These are phyloP conservation scores for Fusarium heterosporum DNA, from an alignment of 2,329 filamentous ascomycete genomes.

Conservation along the genomic window DNA sequence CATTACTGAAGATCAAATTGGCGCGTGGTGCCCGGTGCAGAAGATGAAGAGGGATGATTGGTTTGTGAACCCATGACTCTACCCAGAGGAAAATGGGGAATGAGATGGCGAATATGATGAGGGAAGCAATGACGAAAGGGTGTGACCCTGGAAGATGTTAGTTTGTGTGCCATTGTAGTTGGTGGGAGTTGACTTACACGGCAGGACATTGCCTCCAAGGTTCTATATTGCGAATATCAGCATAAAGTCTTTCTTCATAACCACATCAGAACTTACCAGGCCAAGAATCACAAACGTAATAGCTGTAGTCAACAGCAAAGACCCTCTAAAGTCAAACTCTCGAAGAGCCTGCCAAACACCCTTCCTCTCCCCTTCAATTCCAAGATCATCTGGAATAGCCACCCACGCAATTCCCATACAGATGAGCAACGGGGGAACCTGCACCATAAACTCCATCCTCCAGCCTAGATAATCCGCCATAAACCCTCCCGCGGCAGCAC, in stretches of 20 bases:
- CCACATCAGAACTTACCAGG: constrained; percentile 57
- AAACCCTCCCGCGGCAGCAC: constrained; percentile 76
- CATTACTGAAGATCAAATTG: constrained; percentile 69
- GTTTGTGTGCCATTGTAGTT: background rate
- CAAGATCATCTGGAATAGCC: constrained; percentile 65
- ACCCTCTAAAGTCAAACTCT: constrained; percentile 69
- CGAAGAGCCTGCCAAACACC: constrained; percentile 62
- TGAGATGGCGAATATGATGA: constrained; percentile 60
- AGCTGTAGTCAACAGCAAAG: constrained; percentile 62
- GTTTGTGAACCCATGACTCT: constrained; percentile 62
- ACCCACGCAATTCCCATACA: constrained; percentile 59
- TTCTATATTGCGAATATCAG: constrained; percentile 54
- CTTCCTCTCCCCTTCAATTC: constrained; percentile 59
- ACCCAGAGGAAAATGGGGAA: constrained; percentile 65
- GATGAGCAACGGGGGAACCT: constrained; percentile 64
- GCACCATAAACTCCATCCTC: constrained; percentile 77
- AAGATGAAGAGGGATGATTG: constrained; percentile 70
- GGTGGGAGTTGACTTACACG: constrained; percentile 57
- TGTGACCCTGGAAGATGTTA: constrained; percentile 62
- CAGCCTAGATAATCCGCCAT: constrained; percentile 78
- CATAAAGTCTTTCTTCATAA: background rate
- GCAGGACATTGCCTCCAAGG: constrained; percentile 72
- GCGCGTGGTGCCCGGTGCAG: constrained; percentile 63
- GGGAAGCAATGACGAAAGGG: constrained; percentile 65
- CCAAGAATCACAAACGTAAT: constrained; percentile 70